These are phyloP conservation scores for Halophytophthora polymorphica DNA, from an alignment of 352 stramenopile genomes.

Conservation along the genomic window DNA sequence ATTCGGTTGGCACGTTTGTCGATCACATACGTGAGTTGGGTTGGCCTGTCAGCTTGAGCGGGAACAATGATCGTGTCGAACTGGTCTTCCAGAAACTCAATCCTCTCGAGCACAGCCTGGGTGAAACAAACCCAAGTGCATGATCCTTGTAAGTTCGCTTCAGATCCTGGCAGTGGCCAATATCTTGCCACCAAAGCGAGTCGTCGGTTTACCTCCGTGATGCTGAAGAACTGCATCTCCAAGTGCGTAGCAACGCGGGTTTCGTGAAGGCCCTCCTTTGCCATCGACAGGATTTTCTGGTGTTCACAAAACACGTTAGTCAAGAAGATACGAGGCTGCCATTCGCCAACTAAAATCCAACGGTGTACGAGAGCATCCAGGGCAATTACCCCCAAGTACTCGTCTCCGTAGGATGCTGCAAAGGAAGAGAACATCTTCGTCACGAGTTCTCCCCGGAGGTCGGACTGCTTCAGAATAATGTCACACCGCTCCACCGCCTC, in stretches of 20 bases:
- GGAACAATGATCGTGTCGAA: conserved; percentile 47
- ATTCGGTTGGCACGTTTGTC: background rate
- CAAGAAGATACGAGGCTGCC: background rate
- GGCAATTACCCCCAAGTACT: conserved; percentile 51
- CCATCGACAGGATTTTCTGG: conserved; percentile 56
- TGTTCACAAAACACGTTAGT: background rate
- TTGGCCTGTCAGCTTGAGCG: conserved; percentile 43
- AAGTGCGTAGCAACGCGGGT: conserved; percentile 54
- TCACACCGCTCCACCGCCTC: conserved; percentile 52
- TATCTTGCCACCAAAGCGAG: no score
- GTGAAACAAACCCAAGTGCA: conserved; percentile 3
- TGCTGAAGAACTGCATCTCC: conserved; percentile 59
- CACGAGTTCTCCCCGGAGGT: conserved; percentile 61
- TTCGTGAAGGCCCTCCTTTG: conserved; percentile 67
- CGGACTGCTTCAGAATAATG: conserved; percentile 62
- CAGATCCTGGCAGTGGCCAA: background rate
- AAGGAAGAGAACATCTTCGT: conserved; percentile 71
- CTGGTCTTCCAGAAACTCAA: conserved; percentile 61
- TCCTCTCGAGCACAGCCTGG: conserved; percentile 54
- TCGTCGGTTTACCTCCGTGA: conserved; percentile 43
- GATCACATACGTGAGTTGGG: conserved; percentile 61
- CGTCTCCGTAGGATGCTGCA: conserved; percentile 51
- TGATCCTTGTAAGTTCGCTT: no score
- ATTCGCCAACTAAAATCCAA: no score
- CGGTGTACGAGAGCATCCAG: no score